phyloP scores from a whole-genome alignment of 495 filamentous ascomycete species.

The Penicillium egyptiacum region DNA sequence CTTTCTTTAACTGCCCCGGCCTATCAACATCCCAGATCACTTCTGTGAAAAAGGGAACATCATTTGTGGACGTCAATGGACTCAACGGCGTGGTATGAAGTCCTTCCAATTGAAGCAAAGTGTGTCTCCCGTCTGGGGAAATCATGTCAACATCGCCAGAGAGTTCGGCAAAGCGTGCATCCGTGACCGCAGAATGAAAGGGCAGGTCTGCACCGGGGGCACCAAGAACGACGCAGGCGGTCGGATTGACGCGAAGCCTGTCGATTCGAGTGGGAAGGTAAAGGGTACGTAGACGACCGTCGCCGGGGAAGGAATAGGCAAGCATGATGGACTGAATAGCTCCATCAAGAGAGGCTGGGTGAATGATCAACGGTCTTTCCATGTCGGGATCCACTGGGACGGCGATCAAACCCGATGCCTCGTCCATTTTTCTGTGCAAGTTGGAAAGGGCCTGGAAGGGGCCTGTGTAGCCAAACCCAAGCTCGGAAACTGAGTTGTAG shows the following conservation, averaged over 20 bases:
- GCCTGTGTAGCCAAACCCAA: constrained; percentile 35
- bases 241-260: constrained; percentile 43
- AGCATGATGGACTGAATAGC: constrained; percentile 45
- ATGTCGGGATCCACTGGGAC: constrained; percentile 9
- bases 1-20: background rate
- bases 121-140: constrained; percentile 16
- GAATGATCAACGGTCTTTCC: constrained; percentile 22
- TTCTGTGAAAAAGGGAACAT: constrained; percentile 27
- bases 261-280: constrained; percentile 40
- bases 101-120: constrained; percentile 27
- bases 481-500: constrained; percentile 38
- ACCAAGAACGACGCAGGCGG: constrained; percentile 15
- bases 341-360: constrained; percentile 42
- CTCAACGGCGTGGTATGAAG: constrained; percentile 28
- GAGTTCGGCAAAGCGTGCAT: constrained; percentile 18
- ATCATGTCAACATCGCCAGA: constrained; percentile 32
- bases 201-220: constrained; percentile 15
- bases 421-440: constrained; percentile 27
- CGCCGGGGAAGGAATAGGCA: constrained; percentile 39
- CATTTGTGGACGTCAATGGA: constrained; percentile 19
- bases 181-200: constrained; percentile 21
- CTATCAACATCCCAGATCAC: constrained; percentile 21
- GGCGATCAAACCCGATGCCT: constrained; percentile 24
- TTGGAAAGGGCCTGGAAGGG: constrained; percentile 29
- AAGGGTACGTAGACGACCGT: constrained; percentile 28